phyloP scores from a whole-genome alignment of 2,329 filamentous ascomycete genomes.

The Colletotrichum sidae region DNA sequence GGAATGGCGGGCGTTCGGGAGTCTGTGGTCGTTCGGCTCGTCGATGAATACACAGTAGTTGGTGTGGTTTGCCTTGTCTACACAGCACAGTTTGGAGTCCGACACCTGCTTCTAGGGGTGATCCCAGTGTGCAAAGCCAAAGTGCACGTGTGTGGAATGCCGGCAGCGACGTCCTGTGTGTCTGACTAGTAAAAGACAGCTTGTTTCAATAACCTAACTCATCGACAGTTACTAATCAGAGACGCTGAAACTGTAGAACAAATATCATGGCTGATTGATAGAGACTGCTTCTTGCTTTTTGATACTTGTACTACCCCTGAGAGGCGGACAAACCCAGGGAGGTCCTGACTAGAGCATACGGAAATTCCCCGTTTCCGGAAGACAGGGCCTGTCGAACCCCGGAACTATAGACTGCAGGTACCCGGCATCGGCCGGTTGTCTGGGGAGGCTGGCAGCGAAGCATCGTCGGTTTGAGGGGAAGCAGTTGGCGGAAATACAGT shows the following conservation, averaged over 20 bases:
- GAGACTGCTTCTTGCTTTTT: no score
- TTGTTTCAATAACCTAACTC: background rate
- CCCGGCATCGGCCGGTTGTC: slow-evolving; percentile 30
- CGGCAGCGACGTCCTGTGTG: background rate
- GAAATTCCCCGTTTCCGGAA: slow-evolving; percentile 21
- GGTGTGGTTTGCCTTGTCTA: no score
- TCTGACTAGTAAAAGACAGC: slow-evolving; percentile 10
- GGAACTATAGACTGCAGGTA: slow-evolving; percentile 23
- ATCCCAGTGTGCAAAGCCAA: slow-evolving; percentile 14
- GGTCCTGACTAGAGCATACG: no score
- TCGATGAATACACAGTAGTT: no score
- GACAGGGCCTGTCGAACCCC: slow-evolving; percentile 17
- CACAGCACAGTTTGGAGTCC: no score
- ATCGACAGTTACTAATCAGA: no score
- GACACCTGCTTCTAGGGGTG: no score
- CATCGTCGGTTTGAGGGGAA: background rate
- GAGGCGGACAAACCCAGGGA: no score
- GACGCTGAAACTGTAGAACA: no score
- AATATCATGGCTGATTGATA: no score
- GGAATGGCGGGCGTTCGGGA: slow-evolving; percentile 18
- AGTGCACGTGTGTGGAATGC: slow-evolving; percentile 7
- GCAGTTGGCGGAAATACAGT: background rate
- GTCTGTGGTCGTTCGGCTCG: slow-evolving; percentile 1
- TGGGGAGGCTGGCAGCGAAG: slow-evolving; percentile 10
- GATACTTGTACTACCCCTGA: no score